Conservation (phyloP, 2,329 filamentous ascomycete species). For the Ambrosiella beaveri region DNA sequence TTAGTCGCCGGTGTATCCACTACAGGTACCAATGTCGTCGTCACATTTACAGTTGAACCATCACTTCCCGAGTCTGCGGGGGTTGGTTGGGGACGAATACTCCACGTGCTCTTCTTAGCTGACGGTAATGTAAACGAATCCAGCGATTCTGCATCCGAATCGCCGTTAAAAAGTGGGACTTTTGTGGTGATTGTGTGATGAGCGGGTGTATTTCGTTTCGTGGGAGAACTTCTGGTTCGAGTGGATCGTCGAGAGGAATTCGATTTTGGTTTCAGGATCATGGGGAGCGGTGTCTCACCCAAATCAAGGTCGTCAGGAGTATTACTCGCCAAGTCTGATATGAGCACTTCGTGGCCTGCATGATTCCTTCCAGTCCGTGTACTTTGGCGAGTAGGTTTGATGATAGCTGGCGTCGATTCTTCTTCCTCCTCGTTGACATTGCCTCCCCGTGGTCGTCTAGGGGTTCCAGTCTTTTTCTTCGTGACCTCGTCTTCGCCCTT, state of each 20-base stretch:
- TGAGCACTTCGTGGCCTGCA: not conserved
- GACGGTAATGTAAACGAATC: not conserved
- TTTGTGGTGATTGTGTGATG: not conserved
- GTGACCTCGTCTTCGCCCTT: conserved; percentile 9
- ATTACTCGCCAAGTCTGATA: conserved; percentile 11
- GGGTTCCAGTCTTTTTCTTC: conserved; percentile 5
- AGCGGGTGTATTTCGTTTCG: not conserved
- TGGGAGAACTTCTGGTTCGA: not conserved
- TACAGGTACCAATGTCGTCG: conserved; percentile 7
- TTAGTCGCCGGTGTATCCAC: conserved; percentile 7
- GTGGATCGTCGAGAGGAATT: conserved; percentile 1
- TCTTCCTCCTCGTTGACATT: not conserved
- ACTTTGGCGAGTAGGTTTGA: not conserved
- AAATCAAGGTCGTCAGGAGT: conserved; percentile 9
- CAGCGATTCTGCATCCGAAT: conserved; percentile 1
- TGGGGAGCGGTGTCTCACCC: not conserved
- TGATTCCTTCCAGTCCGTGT: not conserved
- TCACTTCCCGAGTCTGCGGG: conserved; percentile 6
- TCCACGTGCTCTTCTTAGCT: not conserved
- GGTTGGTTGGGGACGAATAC: conserved; percentile 1
- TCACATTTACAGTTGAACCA: conserved; percentile 4
- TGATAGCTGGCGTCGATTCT: not conserved
- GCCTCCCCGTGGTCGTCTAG: conserved; percentile 3
- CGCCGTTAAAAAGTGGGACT: not conserved
- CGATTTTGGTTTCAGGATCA: not conserved